Percentiles rank a stretch among this genome's conserved stretches.
phyloP scores from a whole-genome alignment of 176 grass and related monocot species.

The Elaeis guineensis region DNA sequence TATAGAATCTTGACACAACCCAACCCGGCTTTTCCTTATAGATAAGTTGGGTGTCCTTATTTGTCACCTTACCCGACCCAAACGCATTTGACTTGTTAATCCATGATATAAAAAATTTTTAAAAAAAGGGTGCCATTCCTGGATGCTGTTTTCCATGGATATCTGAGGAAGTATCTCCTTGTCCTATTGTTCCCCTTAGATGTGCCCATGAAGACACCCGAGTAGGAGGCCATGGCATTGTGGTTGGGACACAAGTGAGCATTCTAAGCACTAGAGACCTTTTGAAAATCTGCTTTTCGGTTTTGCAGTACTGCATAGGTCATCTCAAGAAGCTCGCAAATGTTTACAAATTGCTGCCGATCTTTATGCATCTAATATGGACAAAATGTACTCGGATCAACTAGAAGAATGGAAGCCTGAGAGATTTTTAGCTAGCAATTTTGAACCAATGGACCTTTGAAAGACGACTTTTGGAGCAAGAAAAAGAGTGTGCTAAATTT shows the following conservation, averaged over 20 bases:
- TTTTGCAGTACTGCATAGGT: too few species aligned
- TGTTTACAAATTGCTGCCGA: slow-evolving; percentile 53
- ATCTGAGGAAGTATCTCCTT: slow-evolving; percentile 42
- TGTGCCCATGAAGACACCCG: slow-evolving; percentile 60
- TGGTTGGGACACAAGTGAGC: slow-evolving; percentile 44
- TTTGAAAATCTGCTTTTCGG: neutral
- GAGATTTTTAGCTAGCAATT: slow-evolving; percentile 49
- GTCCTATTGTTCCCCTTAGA: slow-evolving; percentile 53
- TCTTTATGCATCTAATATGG: slow-evolving; percentile 74
- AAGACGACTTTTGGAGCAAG: slow-evolving; percentile 78
- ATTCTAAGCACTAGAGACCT: neutral
- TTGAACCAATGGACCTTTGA: slow-evolving; percentile 33
- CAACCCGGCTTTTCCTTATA: too few species aligned
- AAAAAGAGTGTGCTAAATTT: slow-evolving; percentile 60
- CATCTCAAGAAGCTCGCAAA: neutral
- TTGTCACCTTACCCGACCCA: too few species aligned
- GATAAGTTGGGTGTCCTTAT: too few species aligned
- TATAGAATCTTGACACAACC: too few species aligned
- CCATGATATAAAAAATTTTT: too few species aligned
- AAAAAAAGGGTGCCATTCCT: slow-evolving; percentile 13
- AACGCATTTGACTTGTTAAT: too few species aligned
- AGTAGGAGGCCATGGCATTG: slow-evolving; percentile 46
- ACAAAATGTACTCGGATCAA: slow-evolving; percentile 44
- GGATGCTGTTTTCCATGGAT: slow-evolving; percentile 66
- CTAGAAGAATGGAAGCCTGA: slow-evolving; percentile 69